Base-by-base conservation (phyloP, 106 monocot species). In the Agapanthus africanus region DNA sequence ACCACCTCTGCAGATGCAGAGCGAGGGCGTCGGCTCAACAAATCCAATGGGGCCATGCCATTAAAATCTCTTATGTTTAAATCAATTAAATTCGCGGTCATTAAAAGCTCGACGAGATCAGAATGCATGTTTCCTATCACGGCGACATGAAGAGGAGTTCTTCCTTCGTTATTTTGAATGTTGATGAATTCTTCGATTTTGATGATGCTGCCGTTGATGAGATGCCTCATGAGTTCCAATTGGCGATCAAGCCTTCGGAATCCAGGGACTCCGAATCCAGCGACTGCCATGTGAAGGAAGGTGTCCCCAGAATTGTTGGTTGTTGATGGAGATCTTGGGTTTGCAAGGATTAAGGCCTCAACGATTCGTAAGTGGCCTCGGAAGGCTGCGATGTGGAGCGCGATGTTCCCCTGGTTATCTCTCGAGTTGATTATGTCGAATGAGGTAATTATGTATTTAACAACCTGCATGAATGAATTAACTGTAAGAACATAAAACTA, bases 371-470 rank as follows among this genome's bases (percentile, higher is more conserved):
- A 64, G 65, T 92, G 89, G 6, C 92, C 97, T 46, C 80, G 71
- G 63, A 82, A 87, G 7, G 92, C 84, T 22, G 97, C 97, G 19
- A 89, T 70, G 57, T 97, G 97, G 54, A 97, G 65, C n/a, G 97
- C 76, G 23, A 89, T 92, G 71, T 97, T 92, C 23, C 92, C 87
- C 59, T 79, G 81, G 22, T 84, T 79, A 68, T 97, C 97, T 69
- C 37, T 78, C 14, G 75, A 78, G 63, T 77, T 59, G 19, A 83
- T 71, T 70, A 97, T 82, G 30, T 83, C 64, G 37, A 79, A 90
- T 22, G 84, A 77, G 63, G 69, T 56, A 14, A 92, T 50, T 4
- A 97, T 65, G 63, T 77, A 57, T 44, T 83, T 75, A 23, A 97
- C 88, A 19, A 97, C 82, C 95, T 97, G 84, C 38, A 82, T 40